These are phyloP conservation scores for Kazachstania martiniae DNA, from an alignment of 805 yeast genomes.

Conservation along the genomic window DNA sequence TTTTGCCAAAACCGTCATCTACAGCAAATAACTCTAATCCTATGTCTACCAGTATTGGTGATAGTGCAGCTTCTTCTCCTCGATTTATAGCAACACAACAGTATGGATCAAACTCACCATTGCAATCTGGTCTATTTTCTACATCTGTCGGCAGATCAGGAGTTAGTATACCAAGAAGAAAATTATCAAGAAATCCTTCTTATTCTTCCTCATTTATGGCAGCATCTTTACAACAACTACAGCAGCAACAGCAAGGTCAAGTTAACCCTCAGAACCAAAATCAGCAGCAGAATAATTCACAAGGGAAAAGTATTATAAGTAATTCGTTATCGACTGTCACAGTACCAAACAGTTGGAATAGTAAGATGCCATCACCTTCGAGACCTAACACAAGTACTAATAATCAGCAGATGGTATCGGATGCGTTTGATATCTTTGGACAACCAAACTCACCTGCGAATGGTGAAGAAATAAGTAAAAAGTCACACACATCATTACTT, in stretches of 20 bases:
- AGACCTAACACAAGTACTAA: no score
- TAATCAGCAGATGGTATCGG: no score
- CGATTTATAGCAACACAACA: conserved; percentile 5
- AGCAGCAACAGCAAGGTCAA: conserved; percentile 6
- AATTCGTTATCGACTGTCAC: no score
- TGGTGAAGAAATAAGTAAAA: conserved; percentile 9
- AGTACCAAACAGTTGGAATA: no score
- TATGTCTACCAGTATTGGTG: conserved; percentile 2
- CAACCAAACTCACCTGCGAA: no score
- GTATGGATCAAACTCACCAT: conserved; percentile 9
- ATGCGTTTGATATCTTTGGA: no score
- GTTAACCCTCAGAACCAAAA: no score
- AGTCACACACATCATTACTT: conserved; percentile 24
- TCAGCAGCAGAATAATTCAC: no score
- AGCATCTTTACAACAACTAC: conserved; percentile 21
- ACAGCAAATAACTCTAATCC: conserved; percentile 10
- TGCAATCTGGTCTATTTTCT: conserved; percentile 13
- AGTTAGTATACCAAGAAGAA: conserved; percentile 22
- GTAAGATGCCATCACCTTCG: no score
- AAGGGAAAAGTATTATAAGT: no score
- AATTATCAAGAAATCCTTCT: conserved; percentile 22
- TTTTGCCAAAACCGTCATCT: conserved; percentile 23
- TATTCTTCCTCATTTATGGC: conserved; percentile 23
- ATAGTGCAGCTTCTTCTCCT: conserved; percentile 25
- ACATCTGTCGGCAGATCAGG: conserved; percentile 19